Base-by-base conservation (phyloP, 179 eudicot species). In the Gypsophila paniculata region DNA sequence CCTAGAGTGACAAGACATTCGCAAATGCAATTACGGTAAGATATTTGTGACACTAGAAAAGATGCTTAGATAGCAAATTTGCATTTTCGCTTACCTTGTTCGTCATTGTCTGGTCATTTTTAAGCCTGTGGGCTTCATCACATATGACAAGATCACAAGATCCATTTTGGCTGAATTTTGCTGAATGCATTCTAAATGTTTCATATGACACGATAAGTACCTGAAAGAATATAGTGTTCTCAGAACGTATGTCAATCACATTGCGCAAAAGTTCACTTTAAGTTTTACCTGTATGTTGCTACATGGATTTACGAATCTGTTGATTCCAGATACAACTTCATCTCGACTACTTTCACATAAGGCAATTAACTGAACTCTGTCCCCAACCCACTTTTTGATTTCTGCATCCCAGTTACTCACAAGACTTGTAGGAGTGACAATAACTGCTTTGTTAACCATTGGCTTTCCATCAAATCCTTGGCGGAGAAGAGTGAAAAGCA, bases 401-500 rank as follows among this genome's bases (percentile, higher is more conserved):
- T 95, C 99, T 72, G 99, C 96, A 76, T 95, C 99, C 99, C 99
- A 95, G 63, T 95, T 95, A 74, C 98, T 90, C 46, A 95, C 99
- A 70, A 95, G 90, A 81, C 99, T 95, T 49, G 98, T 93, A 34
- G 99, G 98, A 69, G 99, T 95, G 42, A 95, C 99, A 78, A 95
- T 90, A 70, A 95, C 85, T 71, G 93, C 98, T 83, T 93, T 95
- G n/a, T 79, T 89, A 72, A 95, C 98, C 96, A 93, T 89, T 48
- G 98, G 89, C 70, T 86, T 88, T 54, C 91, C 93, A 80, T 95
- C 96, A 88, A 95, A 90, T 63, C 99, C 99, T 80, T 95, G 99
- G 38, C 81, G 82, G 58, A 95, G 90, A 76, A 95, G 98, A 51
- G 99, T 95, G 75, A 90, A 89, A 48, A 95, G 88, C 82, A 95